Base-by-base conservation (phyloP, 768 basidiomycete species). In the Panaeolus papilionaceus region DNA sequence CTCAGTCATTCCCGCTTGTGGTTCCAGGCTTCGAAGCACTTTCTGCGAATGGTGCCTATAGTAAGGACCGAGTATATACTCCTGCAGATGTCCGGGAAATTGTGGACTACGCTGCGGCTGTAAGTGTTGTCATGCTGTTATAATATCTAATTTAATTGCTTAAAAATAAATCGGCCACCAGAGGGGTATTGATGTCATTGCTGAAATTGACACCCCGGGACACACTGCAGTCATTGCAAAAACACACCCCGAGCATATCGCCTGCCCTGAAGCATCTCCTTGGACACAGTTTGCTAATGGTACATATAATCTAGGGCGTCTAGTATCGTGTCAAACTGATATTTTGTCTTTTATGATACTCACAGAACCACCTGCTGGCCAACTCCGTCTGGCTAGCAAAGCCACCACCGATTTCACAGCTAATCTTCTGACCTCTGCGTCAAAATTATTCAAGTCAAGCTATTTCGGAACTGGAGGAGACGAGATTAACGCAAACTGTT, bases 381-480 rank as follows among this genome's bases (percentile, higher is more conserved):
- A 95, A 75, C 85, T 95, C 12, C 90, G 92, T 51, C 83, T 95
- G 63, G 89, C 90, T 0, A 83, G 86, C 10, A 75, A 82, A 0
- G 81, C 79, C 1, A 89, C 89, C 20, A 80, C 85, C 66, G 81
- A 85, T n/a, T 95, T 93, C 69, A 86, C 89, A 0, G 74, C 82
- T 0, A 76, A 76, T 1, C 78, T 95, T 14, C 76, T 95, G 71
- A 78, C 76, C 4, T 78, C 86, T 1, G 82, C 86, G 4, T 85
- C 89, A 0, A 75, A 77, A 4, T 75, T 85, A 45, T 80, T 92
- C 62, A 82, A 84, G 0, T 86, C 87, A 5, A 81, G 75, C 49
- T 84, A 91, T 67, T 89, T 96, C 73, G 87, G 87, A 69, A 92
- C 93, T 0, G 95, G 95, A 0, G 94, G 95, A 0, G 94, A 95